Evolutionary conservation across 352 stramenopile genomes (phyloP).

Genomic region (Globisporangium yorkense): DNA sequence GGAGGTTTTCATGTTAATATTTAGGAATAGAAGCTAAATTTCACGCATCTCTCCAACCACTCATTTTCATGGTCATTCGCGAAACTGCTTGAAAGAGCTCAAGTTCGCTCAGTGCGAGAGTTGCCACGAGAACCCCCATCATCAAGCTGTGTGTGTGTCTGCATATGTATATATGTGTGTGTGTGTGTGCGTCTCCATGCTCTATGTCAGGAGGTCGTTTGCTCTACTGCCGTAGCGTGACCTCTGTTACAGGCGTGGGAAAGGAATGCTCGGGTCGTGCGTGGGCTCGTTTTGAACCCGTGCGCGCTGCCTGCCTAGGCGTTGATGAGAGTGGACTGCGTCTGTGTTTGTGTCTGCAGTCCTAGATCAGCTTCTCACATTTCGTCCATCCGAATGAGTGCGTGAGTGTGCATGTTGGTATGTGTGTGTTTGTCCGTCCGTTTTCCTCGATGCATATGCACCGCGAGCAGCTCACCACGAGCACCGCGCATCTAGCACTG

Average conservation of each 20-base stretch:
- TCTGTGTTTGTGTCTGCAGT: constrained; percentile 18
- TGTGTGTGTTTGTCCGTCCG: constrained; percentile 1
- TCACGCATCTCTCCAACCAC: no score
- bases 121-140: no score
- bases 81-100: no score
- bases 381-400: constrained; percentile 7
- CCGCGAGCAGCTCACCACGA: neutral
- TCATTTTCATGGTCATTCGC: no score
- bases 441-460: constrained; percentile 2
- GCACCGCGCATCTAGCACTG: constrained; percentile 27
- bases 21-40: no score
- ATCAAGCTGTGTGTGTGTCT: neutral
- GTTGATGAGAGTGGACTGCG: constrained; percentile 77
- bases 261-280: constrained; percentile 62
- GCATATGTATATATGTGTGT: constrained; percentile 7
- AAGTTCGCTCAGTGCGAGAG: no score
- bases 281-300: constrained; percentile 63
- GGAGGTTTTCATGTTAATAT: neutral
- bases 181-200: constrained; percentile 23
- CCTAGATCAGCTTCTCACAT: constrained; percentile 84
- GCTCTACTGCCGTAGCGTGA: constrained; percentile 56
- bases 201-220: constrained; percentile 82
- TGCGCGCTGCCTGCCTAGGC: constrained; percentile 43
- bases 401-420: neutral
- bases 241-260: constrained; percentile 82